A percentile compares a stretch with the other conserved stretches of the same genome.
Conservation (phyloP, 192 early-diverging fungal species). For the Coemansia sp. region DNA sequence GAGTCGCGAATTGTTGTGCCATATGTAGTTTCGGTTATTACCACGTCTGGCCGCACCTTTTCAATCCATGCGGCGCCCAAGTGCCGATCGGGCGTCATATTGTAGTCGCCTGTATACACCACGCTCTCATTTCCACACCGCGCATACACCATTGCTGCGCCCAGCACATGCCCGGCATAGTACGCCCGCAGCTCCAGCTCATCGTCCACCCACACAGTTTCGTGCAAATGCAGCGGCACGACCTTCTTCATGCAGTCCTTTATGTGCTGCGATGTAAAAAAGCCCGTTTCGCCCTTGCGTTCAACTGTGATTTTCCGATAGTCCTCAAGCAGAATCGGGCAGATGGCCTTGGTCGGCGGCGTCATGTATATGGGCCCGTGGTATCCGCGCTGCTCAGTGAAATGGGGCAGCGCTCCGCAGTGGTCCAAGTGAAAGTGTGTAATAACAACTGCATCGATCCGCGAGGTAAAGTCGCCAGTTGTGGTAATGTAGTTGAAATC, state of each 20-base stretch:
- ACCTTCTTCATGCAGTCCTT: constrained; percentile 96
- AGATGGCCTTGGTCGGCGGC: constrained; percentile 93
- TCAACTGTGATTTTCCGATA: constrained; percentile 92
- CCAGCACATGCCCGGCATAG: constrained; percentile 97
- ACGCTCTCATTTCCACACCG: constrained; percentile 66
- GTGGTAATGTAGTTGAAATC: constrained; percentile 93
- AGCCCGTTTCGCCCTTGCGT: constrained; percentile 83
- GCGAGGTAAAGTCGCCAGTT: constrained; percentile 73
- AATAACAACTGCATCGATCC: constrained; percentile 91
- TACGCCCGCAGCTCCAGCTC: constrained; percentile 84
- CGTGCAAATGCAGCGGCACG: constrained; percentile 79
- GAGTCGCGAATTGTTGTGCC: constrained; percentile 94
- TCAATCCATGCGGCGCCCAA: constrained; percentile 97
- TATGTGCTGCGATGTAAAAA: constrained; percentile 86
- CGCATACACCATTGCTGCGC: constrained; percentile 96
- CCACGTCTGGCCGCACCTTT: constrained; percentile 81
- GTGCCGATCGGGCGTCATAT: constrained; percentile 90
- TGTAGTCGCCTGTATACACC: constrained; percentile 88
- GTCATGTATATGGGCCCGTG: constrained; percentile 98
- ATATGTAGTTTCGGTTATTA: constrained; percentile 98
- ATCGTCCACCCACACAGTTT: constrained; percentile 81
- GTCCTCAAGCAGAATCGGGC: constrained; percentile 89
- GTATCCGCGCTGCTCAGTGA: constrained; percentile 94
- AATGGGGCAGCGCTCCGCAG: constrained; percentile 94
- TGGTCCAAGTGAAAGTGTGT: constrained; percentile 99